Percentiles rank a stretch among this genome's conserved stretches.
These are phyloP conservation scores for Penicillium brasilianum DNA, from an alignment of 2,329 filamentous ascomycete genomes.

Conservation along the genomic window DNA sequence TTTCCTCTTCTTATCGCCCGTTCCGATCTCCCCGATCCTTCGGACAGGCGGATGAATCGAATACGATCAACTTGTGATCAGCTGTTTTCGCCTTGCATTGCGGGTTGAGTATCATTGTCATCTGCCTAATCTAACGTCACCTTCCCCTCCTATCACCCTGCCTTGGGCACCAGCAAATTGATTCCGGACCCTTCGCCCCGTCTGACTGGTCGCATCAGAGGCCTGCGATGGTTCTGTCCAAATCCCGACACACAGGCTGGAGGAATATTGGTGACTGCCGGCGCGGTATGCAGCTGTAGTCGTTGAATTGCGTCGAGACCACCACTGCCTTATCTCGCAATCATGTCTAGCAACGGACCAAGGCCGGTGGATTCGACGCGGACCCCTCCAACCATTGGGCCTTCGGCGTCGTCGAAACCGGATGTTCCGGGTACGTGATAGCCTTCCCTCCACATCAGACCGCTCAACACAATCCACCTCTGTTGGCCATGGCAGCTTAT, in stretches of 20 bases:
- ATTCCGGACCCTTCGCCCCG: conserved; percentile 8
- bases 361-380: conserved; percentile 16
- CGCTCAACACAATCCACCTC: not conserved
- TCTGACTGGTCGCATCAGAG: conserved; percentile 11
- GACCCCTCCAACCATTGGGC: conserved; percentile 8
- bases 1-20: not conserved
- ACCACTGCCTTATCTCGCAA: conserved; percentile 16
- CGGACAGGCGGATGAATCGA: conserved; percentile 2
- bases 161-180: not conserved
- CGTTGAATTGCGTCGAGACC: conserved; percentile 12
- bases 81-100: conserved; percentile 21
- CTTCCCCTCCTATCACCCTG: conserved; percentile 2
- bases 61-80: conserved; percentile 12
- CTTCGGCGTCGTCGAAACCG: conserved; percentile 11
- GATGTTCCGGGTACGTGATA: conserved; percentile 21
- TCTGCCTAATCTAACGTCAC: conserved; percentile 12
- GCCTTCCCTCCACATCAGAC: not conserved
- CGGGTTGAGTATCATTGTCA: conserved; percentile 15
- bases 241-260: conserved; percentile 25
- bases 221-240: conserved; percentile 30
- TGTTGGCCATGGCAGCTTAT: conserved; percentile 3
- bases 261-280: conserved; percentile 29
- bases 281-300: conserved; percentile 26
- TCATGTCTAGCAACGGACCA: conserved; percentile 27
- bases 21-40: not conserved